Percentiles rank a stretch among this genome's conserved stretches.
phyloP scores from a whole-genome alignment of 495 filamentous ascomycete species.

The Lasiosphaeria hispida region DNA sequence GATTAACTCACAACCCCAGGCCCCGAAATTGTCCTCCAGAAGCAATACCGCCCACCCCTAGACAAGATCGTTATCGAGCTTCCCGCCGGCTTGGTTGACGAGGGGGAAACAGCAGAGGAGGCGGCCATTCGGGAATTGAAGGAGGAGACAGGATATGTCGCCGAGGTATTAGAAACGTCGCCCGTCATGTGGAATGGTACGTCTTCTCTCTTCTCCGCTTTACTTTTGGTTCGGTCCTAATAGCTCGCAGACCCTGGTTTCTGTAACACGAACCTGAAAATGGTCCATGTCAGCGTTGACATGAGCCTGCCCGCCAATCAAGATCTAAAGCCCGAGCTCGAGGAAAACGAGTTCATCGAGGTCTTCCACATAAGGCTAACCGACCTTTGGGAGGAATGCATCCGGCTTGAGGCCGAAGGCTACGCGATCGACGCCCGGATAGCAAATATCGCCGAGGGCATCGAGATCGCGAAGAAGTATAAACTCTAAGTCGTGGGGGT shows the following conservation, averaged over 20 bases:
- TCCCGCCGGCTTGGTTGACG: conserved; percentile 73
- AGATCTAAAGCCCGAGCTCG: conserved; percentile 62
- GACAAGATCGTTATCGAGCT: conserved; percentile 69
- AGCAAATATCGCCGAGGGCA: conserved; percentile 79
- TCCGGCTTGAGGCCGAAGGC: conserved; percentile 57
- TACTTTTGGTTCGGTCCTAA: neutral
- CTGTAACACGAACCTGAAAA: conserved; percentile 66
- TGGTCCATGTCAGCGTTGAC: conserved; percentile 68
- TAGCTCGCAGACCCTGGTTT: conserved; percentile 31
- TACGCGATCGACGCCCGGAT: conserved; percentile 77
- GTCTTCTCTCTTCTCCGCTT: conserved; percentile 1
- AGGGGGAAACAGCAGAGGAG: conserved; percentile 64
- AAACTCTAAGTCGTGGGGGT: conserved; percentile 26
- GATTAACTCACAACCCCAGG: neutral
- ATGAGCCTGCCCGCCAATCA: conserved; percentile 53
- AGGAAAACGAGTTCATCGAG: conserved; percentile 77
- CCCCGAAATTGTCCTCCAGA: conserved; percentile 62
- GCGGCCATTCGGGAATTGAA: conserved; percentile 72
- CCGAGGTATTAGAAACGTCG: conserved; percentile 42
- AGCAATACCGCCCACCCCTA: conserved; percentile 75
- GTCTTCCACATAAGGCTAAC: conserved; percentile 63
- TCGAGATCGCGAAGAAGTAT: conserved; percentile 67
- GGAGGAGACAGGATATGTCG: conserved; percentile 81
- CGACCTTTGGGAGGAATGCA: conserved; percentile 55
- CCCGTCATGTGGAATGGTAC: conserved; percentile 60